Evolutionary conservation across 306 rosid genomes (phyloP).

Genomic region (Ammopiptanthus mongolicus): DNA sequence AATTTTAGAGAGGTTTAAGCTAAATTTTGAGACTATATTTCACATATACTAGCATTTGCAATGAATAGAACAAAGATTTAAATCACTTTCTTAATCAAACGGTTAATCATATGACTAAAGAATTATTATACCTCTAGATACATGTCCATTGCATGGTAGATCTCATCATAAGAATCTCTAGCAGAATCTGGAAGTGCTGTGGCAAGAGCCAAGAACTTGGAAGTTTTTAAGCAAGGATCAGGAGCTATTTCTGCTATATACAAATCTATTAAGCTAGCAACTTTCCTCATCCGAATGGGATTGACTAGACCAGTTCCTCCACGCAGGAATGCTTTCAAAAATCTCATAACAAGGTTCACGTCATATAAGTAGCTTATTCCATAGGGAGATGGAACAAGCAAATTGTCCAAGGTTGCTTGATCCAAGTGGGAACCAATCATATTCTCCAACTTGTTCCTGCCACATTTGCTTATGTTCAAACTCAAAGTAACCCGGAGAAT

Average conservation of each 20-base stretch:
- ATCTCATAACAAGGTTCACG: conserved; percentile 77
- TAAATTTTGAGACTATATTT: neutral
- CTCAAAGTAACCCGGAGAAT: conserved; percentile 53
- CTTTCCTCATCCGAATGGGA: conserved; percentile 49
- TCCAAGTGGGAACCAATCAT: conserved; percentile 86
- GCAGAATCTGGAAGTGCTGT: conserved; percentile 71
- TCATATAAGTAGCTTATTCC: conserved; percentile 69
- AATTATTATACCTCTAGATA: conserved; percentile 66
- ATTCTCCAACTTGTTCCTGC: conserved; percentile 71
- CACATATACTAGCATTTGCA: neutral
- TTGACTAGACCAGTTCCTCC: conserved; percentile 24
- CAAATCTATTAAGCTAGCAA: conserved; percentile 67
- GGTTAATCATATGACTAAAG: neutral
- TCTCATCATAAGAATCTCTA: conserved; percentile 71
- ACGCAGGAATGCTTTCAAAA: conserved; percentile 55
- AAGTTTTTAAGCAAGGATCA: conserved; percentile 76
- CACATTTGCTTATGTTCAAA: conserved; percentile 49
- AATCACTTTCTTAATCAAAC: neutral
- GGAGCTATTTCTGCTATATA: conserved; percentile 92
- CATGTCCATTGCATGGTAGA: conserved; percentile 81
- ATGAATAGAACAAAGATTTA: neutral
- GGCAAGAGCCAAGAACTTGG: conserved; percentile 68
- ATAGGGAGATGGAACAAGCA: conserved; percentile 82
- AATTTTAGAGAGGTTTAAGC: neutral
- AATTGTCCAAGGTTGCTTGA: conserved; percentile 71